Conservation (phyloP, 345 rosid genomes). For the Erodium maritimum region DNA sequence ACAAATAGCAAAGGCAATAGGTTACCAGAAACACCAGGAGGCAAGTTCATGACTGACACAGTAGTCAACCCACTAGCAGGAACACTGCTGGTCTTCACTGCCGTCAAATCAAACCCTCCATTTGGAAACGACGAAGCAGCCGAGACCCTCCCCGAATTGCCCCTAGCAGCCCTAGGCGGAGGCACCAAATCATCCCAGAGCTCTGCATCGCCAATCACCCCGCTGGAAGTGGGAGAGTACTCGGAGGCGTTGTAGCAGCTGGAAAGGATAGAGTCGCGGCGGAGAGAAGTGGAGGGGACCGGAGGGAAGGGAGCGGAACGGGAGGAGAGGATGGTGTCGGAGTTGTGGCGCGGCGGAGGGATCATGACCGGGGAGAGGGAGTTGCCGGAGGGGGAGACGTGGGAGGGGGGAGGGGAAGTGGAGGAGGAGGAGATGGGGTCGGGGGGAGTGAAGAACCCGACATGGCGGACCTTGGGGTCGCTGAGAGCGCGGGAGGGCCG, state of each 20-base stretch:
- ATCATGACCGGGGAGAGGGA: conserved; percentile 80
- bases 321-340: conserved; percentile 29
- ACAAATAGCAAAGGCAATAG: not conserved
- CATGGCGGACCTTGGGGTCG: conserved; percentile 83
- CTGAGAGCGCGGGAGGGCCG: conserved; percentile 57
- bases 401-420: conserved; percentile 19
- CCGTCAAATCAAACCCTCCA: conserved; percentile 26
- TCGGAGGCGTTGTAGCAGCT: conserved; percentile 12
- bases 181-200: conserved; percentile 27
- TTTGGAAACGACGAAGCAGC: conserved; percentile 29
- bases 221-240: conserved; percentile 24
- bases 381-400: conserved; percentile 47
- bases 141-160: conserved; percentile 19
- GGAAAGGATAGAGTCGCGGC: not conserved
- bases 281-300: conserved; percentile 13
- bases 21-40: conserved; percentile 45
- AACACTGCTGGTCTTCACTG: conserved; percentile 44
- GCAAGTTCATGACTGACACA: conserved; percentile 54
- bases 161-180: conserved; percentile 24
- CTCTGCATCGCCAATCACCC: conserved; percentile 11
- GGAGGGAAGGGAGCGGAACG: conserved; percentile 4
- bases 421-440: conserved; percentile 27
- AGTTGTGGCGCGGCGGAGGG: conserved; percentile 70
- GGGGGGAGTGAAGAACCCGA: conserved; percentile 66
- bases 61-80: conserved; percentile 57